Evolutionary conservation across 2,329 filamentous ascomycete genomes (phyloP), one percentile per base, ranked within the genome.

Genomic region (Aaosphaeria pasadenensis): DNA sequence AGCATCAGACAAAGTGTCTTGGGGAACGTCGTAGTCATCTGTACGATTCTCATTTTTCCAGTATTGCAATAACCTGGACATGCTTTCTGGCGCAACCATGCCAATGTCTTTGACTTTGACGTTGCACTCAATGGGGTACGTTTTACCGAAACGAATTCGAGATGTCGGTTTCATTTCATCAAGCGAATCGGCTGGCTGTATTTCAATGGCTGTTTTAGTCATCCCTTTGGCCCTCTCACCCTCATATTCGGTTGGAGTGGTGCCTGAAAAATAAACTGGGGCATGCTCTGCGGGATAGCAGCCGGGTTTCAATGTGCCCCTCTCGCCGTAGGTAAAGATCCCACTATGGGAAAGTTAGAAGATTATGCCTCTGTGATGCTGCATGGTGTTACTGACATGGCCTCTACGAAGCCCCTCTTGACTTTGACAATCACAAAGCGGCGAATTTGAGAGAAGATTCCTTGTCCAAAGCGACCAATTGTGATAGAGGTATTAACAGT

Each of bases 41-140:
- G 11, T 7, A 30, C 29, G n/a, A 38, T 45, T 5, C 33, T 50
- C 52, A 30, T 50, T 39, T 28, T 43, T 43, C 43, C 45, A 59
- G 39, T 57, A 61, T 11, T 17, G 13, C 6, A 52, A 4, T 1
- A 64, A 42, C 24, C 40, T 46, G 6, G 38, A 28, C 50, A 70
- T 58, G 5, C 68, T 66, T 4, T 44, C n/a, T 1, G 45, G 11
- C 5, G 53, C 55, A 3, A 76, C 62, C 7, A 48, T 51, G 0
- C 75, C 74, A 11, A 77, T 63, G 3, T 72, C 63, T 31, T 71
- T 69, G 4, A 74, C 70, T 46, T 71, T 75, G 32, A 74, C 58
- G 43, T 76, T 75, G 54, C 70, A 69, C 44, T 77, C 70, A 29
- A 77, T 68, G 0, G 69, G 70, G 50, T 71, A 60, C 1, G 32